phyloP scores from a whole-genome alignment of 176 grass and related monocot species.

The Saccharum spontaneum region DNA sequence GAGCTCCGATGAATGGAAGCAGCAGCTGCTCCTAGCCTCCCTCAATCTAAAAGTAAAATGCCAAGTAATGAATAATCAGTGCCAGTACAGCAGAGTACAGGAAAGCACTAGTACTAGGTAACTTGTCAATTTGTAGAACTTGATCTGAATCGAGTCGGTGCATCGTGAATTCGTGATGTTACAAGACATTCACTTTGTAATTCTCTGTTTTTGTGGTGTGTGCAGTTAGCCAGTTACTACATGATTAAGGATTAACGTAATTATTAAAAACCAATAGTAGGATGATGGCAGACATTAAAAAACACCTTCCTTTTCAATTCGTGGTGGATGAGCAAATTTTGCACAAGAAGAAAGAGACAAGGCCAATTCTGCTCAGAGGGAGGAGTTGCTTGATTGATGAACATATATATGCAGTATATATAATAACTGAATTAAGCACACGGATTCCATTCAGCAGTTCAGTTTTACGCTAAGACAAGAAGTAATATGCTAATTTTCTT shows the following conservation, averaged over 20 bases:
- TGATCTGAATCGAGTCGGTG: not conserved
- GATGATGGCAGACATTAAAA: not conserved
- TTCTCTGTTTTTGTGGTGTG: not conserved
- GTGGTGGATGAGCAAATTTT: not conserved
- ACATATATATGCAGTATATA: not conserved
- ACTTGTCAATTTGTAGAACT: too few relatives aligned
- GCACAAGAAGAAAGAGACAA: not conserved
- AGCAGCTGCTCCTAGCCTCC: not conserved
- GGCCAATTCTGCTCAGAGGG: not conserved
- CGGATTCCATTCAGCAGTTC: too few relatives aligned
- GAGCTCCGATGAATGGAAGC: not conserved
- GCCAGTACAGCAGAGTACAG: too few relatives aligned
- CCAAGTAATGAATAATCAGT: not conserved
- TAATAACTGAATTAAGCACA: not conserved
- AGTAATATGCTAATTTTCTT: not conserved
- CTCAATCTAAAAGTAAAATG: not conserved
- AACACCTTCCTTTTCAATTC: not conserved
- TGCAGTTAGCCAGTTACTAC: not conserved
- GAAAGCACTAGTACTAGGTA: too few relatives aligned
- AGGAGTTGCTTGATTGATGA: not conserved
- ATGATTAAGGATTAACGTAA: not conserved
- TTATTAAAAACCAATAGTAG: not conserved
- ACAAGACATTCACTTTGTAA: not conserved
- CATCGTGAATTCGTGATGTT: not conserved
- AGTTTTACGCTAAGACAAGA: not conserved